Evolutionary conservation across 768 basidiomycete genomes (phyloP).

Genomic region (Tylopilus vinaceipallidus): DNA sequence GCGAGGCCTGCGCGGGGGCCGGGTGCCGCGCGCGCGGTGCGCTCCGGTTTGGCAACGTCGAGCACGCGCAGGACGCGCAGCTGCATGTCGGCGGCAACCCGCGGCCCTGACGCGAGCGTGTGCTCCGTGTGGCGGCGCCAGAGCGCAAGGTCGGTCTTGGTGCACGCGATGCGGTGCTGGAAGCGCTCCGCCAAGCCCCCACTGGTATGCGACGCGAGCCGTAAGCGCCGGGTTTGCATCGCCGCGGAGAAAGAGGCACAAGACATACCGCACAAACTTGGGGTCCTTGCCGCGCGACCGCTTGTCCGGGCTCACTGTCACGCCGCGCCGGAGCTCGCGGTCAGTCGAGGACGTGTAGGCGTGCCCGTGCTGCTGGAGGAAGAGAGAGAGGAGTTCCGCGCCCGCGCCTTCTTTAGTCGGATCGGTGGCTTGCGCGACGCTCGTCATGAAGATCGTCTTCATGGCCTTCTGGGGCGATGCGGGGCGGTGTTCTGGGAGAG

Average conservation of each 20-base stretch:
- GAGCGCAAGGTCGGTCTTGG: constrained; percentile 45
- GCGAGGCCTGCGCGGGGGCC: constrained; percentile 39
- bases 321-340: constrained; percentile 44
- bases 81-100: constrained; percentile 39
- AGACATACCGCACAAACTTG: constrained; percentile 48
- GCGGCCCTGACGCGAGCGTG: constrained; percentile 29
- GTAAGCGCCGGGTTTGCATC: too few species aligned
- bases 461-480: constrained; percentile 35
- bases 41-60: constrained; percentile 31
- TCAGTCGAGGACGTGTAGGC: constrained; percentile 37
- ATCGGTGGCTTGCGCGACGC: constrained; percentile 52
- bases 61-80: constrained; percentile 45
- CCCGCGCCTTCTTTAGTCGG: constrained; percentile 48
- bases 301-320: constrained; percentile 61
- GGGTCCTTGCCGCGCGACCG: constrained; percentile 39
- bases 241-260: too few species aligned
- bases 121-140: constrained; percentile 53
- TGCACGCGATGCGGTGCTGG: constrained; percentile 40
- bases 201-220: constrained; percentile 35
- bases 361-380: constrained; percentile 46
- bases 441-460: constrained; percentile 50
- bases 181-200: constrained; percentile 56
- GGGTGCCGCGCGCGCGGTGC: too few species aligned
- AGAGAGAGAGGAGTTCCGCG: constrained; percentile 51
- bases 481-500: constrained; percentile 14